Evolutionary conservation across 108 stramenopile species (phyloP).

Genomic region (Cyclotella kingstonii): DNA sequence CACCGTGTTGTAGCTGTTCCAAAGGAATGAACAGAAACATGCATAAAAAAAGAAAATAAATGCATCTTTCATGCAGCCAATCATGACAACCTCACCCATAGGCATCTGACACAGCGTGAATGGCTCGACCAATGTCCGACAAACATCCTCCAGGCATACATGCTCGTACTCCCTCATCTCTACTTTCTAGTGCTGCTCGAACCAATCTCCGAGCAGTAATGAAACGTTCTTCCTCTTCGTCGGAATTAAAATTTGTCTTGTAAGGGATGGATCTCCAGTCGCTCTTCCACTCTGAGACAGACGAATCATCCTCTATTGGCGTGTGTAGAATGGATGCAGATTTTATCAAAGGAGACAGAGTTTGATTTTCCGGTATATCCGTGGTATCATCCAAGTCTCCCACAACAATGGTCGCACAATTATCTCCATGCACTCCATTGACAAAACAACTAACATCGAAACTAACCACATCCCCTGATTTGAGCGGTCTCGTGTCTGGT

Average conservation of each 20-base stretch:
- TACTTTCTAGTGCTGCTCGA: constrained; percentile 62
- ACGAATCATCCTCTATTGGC: no score
- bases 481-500: constrained; percentile 67
- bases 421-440: constrained; percentile 95
- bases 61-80: background rate
- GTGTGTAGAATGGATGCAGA: no score
- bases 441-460: constrained; percentile 87
- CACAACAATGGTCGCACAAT: constrained; percentile 92
- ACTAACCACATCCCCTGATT: constrained; percentile 91
- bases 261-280: constrained; percentile 69
- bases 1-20: constrained; percentile 62
- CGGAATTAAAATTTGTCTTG: constrained; percentile 41
- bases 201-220: constrained; percentile 61
- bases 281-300: background rate
- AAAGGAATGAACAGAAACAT: background rate
- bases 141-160: constrained; percentile 72
- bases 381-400: constrained; percentile 84
- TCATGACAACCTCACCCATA: constrained; percentile 47
- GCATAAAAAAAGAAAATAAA: background rate
- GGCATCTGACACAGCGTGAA: constrained; percentile 81
- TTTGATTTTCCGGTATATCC: constrained; percentile 90
- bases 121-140: constrained; percentile 84
- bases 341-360: no score
- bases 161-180: constrained; percentile 72
- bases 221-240: constrained; percentile 52